Conservation (phyloP, 2,329 filamentous ascomycete genomes). For the Hymenoscyphus infarciens region DNA sequence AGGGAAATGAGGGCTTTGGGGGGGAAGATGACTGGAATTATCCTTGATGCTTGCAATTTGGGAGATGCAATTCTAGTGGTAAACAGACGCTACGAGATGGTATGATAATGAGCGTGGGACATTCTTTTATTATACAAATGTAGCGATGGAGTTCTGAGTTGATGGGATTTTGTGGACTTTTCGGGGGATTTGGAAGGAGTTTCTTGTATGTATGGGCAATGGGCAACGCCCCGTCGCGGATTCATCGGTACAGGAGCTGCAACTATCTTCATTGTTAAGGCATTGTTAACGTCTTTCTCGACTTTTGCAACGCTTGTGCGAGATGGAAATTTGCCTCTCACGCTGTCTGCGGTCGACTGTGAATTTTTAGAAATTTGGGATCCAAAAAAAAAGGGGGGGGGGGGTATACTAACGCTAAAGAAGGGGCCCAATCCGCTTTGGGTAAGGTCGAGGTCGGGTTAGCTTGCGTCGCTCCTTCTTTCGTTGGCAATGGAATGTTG, state of each 20-base stretch:
- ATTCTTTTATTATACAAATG: neutral
- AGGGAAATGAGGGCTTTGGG: conserved; percentile 5
- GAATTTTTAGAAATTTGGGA: neutral
- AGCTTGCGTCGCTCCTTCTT: too few relatives aligned
- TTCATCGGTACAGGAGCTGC: neutral
- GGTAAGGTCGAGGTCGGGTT: too few relatives aligned
- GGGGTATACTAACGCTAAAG: too few relatives aligned
- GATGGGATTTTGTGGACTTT: neutral
- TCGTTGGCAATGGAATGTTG: too few relatives aligned
- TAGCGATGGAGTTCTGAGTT: conserved; percentile 12
- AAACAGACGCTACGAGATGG: neutral
- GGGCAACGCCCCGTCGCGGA: neutral
- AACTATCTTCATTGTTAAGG: neutral
- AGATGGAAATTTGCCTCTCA: too few relatives aligned
- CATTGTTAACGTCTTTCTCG: too few relatives aligned
- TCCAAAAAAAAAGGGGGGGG: too few relatives aligned
- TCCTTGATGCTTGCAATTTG: neutral
- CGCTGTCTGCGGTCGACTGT: neutral
- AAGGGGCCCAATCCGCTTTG: too few relatives aligned
- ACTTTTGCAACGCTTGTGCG: too few relatives aligned
- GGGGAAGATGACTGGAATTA: conserved; percentile 16
- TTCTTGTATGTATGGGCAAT: neutral
- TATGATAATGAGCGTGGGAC: neutral
- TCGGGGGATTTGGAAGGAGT: neutral
- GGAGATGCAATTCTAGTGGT: neutral